Conservation (phyloP, 2,329 filamentous ascomycete species). For the Talaromyces islandicus region DNA sequence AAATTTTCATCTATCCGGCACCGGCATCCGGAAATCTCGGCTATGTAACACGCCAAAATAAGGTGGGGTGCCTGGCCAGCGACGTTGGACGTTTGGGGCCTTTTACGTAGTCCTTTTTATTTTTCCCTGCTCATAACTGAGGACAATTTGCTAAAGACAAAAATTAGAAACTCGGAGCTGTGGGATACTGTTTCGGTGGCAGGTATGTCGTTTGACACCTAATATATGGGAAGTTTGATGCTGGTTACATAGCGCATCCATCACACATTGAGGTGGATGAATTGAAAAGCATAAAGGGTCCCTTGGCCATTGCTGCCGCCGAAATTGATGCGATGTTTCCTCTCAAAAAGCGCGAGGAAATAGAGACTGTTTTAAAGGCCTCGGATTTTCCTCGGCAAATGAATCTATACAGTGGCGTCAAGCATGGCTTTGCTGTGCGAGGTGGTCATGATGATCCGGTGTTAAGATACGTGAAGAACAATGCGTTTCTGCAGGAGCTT, state of each 20-base stretch:
- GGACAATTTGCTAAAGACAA: not conserved
- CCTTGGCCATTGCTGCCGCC: slow-evolving; percentile 2
- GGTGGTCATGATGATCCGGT: slow-evolving; percentile 50
- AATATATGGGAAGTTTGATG: not conserved
- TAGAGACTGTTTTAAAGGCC: slow-evolving; percentile 50
- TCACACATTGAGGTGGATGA: not conserved
- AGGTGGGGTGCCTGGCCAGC: too few relatives aligned
- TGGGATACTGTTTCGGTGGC: slow-evolving; percentile 5
- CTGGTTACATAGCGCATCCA: slow-evolving; percentile 1
- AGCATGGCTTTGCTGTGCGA: slow-evolving; percentile 66
- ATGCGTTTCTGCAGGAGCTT: slow-evolving; percentile 67
- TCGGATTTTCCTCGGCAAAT: slow-evolving; percentile 60
- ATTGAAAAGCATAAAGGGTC: slow-evolving; percentile 1
- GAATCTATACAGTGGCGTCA: slow-evolving; percentile 60
- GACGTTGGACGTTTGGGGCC: too few relatives aligned
- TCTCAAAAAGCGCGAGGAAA: not conserved
- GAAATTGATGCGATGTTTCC: slow-evolving; percentile 1
- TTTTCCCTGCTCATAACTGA: too few relatives aligned
- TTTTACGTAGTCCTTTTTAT: too few relatives aligned
- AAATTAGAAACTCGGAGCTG: not conserved
- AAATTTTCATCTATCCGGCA: too few relatives aligned
- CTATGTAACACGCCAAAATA: too few relatives aligned
- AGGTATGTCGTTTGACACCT: slow-evolving; percentile 3
- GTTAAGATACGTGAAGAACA: slow-evolving; percentile 63
- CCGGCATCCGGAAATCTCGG: too few relatives aligned